phyloP scores from a whole-genome alignment of 2,329 filamentous ascomycete species.

The Macrophomina pseudophaseolina region DNA sequence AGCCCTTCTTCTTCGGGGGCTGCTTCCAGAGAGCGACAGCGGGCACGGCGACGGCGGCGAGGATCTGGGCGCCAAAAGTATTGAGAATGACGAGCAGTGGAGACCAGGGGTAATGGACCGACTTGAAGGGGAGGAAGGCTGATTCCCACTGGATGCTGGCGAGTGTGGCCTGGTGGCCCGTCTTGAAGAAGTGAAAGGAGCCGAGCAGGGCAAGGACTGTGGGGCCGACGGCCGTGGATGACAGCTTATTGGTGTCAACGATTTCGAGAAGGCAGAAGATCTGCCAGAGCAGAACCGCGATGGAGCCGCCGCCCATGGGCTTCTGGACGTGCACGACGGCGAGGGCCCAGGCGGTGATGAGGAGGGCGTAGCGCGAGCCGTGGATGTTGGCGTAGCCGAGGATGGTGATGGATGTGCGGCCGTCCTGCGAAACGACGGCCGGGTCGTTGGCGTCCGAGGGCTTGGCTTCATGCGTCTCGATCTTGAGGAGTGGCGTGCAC shows the following conservation, averaged over 20 bases:
- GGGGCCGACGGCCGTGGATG: constrained; percentile 75
- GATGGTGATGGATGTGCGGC: constrained; percentile 66
- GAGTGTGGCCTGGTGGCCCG: constrained; percentile 89
- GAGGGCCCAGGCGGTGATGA: constrained; percentile 78
- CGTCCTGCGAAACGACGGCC: constrained; percentile 36
- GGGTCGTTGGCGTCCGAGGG: constrained; percentile 35
- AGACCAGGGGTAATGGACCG: constrained; percentile 86
- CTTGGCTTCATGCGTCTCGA: constrained; percentile 54
- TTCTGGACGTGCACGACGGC: constrained; percentile 84
- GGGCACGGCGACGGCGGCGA: constrained; percentile 79
- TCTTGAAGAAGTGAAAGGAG: constrained; percentile 96
- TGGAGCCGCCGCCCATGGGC: constrained; percentile 87
- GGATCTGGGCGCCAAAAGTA: constrained; percentile 85
- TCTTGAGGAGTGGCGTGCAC: constrained; percentile 81
- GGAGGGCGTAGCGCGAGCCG: constrained; percentile 84
- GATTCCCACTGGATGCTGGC: constrained; percentile 94
- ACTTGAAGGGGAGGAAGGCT: constrained; percentile 86
- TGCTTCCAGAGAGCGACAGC: constrained; percentile 89
- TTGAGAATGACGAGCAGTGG: constrained; percentile 83
- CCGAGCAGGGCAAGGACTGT: constrained; percentile 85
- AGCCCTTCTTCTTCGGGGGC: constrained; percentile 67
- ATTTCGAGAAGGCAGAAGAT: constrained; percentile 76
- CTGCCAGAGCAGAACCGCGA: constrained; percentile 85
- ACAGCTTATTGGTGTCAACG: constrained; percentile 61
- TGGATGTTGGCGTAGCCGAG: constrained; percentile 93